A percentile compares a stretch with the other conserved stretches of the same genome.
These are phyloP conservation scores for Schwanniomyces sp. DNA, from an alignment of 805 yeast genomes.

Conservation along the genomic window DNA sequence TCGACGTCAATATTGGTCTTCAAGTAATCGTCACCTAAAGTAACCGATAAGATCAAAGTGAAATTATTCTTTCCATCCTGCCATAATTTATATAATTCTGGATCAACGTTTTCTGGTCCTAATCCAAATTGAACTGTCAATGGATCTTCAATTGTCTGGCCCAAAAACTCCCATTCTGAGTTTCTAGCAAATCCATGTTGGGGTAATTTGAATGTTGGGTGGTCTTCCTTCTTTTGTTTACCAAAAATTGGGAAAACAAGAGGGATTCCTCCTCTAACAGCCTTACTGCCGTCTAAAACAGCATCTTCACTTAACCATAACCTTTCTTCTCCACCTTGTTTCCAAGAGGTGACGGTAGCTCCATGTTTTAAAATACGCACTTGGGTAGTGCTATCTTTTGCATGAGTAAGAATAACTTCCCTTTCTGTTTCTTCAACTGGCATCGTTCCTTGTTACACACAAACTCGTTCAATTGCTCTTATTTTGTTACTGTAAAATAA, in stretches of 20 bases:
- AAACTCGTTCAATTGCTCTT: not conserved
- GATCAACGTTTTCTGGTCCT: conserved; percentile 78
- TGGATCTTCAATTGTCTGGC: conserved; percentile 74
- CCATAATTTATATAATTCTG: conserved; percentile 61
- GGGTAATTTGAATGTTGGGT: conserved; percentile 69
- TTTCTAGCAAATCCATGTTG: conserved; percentile 97
- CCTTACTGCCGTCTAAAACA: conserved; percentile 84
- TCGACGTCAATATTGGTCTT: conserved; percentile 73
- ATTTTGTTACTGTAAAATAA: not conserved
- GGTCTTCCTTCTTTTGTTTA: conserved; percentile 49
- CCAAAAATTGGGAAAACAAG: conserved; percentile 95
- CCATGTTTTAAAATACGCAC: conserved; percentile 82
- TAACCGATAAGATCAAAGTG: conserved; percentile 69
- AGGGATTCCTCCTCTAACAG: conserved; percentile 98
- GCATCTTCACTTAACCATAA: conserved; percentile 82
- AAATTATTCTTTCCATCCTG: conserved; percentile 58
- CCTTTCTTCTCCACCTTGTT: conserved; percentile 66
- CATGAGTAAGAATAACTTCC: conserved; percentile 60
- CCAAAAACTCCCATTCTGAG: conserved; percentile 90
- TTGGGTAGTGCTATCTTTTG: conserved; percentile 48
- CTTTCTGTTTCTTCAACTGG: conserved; percentile 65
- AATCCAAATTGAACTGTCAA: conserved; percentile 83
- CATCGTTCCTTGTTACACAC: conserved; percentile 35
- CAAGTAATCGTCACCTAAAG: conserved; percentile 56
- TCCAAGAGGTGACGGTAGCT: conserved; percentile 87